phyloP scores from a whole-genome alignment of 2,329 filamentous ascomycete species.

The Davidsoniella neocaledoniae region DNA sequence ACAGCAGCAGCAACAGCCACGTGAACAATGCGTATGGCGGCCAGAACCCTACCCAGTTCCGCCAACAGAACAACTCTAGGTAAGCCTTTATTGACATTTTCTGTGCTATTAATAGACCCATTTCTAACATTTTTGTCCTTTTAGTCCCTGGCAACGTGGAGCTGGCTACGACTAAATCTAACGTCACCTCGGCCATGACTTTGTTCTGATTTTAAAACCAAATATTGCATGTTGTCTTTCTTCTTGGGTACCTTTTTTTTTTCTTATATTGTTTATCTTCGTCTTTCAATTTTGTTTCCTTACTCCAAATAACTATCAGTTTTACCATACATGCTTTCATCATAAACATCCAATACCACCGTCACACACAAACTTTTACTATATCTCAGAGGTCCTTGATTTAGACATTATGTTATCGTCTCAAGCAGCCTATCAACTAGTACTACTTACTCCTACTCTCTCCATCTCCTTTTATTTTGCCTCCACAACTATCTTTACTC shows the following conservation, averaged over 20 bases:
- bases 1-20: conserved; percentile 16
- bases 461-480: too few species aligned
- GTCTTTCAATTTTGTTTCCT: background rate
- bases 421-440: too few species aligned
- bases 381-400: too few species aligned
- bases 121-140: background rate
- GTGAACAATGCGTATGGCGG: conserved; percentile 19
- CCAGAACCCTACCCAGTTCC: conserved; percentile 18
- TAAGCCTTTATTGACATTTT: conserved; percentile 13
- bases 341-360: too few species aligned
- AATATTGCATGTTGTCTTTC: conserved; percentile 8
- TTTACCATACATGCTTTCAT: too few species aligned
- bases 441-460: too few species aligned
- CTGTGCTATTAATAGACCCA: background rate
- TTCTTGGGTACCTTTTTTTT: conserved; percentile 3
- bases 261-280: conserved; percentile 6
- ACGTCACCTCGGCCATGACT: conserved; percentile 13
- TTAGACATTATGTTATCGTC: too few species aligned
- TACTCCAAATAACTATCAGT: too few species aligned
- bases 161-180: conserved; percentile 24
- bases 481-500: too few species aligned
- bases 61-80: conserved; percentile 25
- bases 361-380: too few species aligned
- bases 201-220: conserved; percentile 11
- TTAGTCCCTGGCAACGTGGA: conserved; percentile 29